phyloP scores from a whole-genome alignment of 2,329 filamentous ascomycete species.

The Bipolaris oryzae region DNA sequence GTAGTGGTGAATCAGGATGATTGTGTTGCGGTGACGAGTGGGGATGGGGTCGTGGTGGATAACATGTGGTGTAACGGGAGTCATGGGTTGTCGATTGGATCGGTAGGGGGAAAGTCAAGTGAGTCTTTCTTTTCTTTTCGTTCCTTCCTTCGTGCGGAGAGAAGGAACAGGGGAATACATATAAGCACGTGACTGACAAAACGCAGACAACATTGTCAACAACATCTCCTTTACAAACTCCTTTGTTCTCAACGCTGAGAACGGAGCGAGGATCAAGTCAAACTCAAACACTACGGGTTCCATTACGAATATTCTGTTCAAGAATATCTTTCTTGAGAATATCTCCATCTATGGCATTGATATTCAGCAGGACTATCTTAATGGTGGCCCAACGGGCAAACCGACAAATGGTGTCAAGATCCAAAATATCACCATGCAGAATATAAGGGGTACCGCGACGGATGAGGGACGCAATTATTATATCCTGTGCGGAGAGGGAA shows the following conservation, averaged over 20 bases:
- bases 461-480: slow-evolving; percentile 51
- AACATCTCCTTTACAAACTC: slow-evolving; percentile 55
- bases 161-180: not conserved
- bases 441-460: slow-evolving; percentile 48
- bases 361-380: slow-evolving; percentile 58
- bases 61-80: slow-evolving; percentile 56
- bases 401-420: slow-evolving; percentile 56
- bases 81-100: slow-evolving; percentile 64
- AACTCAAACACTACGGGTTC: slow-evolving; percentile 56
- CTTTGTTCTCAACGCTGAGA: slow-evolving; percentile 56
- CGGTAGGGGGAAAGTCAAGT: slow-evolving; percentile 52
- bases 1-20: slow-evolving; percentile 64
- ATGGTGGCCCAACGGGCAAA: slow-evolving; percentile 48
- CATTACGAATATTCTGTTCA: slow-evolving; percentile 22
- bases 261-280: slow-evolving; percentile 64
- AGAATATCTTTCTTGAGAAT: slow-evolving; percentile 40
- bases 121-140: not conserved
- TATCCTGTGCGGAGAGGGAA: slow-evolving; percentile 59
- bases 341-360: slow-evolving; percentile 57
- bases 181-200: not conserved
- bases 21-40: slow-evolving; percentile 63
- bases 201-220: slow-evolving; percentile 38
- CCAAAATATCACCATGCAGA: slow-evolving; percentile 47
- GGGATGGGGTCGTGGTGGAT: slow-evolving; percentile 43
- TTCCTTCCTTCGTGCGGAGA: not conserved